Conservation (phyloP, 352 stramenopile species). For the Pythium chondricola region DNA sequence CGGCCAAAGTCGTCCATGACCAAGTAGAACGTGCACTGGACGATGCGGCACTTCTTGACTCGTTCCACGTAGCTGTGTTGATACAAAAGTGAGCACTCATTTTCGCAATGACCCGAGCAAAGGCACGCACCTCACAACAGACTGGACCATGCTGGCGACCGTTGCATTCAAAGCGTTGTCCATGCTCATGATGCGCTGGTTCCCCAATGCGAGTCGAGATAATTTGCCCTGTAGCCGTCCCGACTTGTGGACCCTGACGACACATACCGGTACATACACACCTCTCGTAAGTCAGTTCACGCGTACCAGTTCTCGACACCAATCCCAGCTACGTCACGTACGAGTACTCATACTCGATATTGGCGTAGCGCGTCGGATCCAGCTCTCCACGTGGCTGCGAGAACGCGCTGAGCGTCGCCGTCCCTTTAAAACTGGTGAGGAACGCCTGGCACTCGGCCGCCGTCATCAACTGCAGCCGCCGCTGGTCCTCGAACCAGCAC, state of each 20-base stretch:
- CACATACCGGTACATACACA: not conserved
- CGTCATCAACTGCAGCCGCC: slow-evolving; percentile 42
- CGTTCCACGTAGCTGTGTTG: slow-evolving; percentile 42
- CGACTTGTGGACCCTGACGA: slow-evolving; percentile 48
- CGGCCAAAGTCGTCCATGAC: slow-evolving; percentile 45
- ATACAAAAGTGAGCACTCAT: not conserved
- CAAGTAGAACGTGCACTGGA: slow-evolving; percentile 45
- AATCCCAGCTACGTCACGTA: slow-evolving; percentile 22
- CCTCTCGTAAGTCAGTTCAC: too few relatives aligned
- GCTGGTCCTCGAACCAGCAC: slow-evolving; percentile 63
- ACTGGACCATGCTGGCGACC: slow-evolving; percentile 39
- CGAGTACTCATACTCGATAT: slow-evolving; percentile 73
- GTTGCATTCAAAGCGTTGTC: slow-evolving; percentile 48
- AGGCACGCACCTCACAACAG: slow-evolving; percentile 25
- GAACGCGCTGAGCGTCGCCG: slow-evolving; percentile 47
- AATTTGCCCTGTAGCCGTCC: slow-evolving; percentile 53
- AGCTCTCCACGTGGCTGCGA: slow-evolving; percentile 57
- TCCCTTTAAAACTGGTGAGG: slow-evolving; percentile 35
- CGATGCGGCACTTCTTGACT: slow-evolving; percentile 60
- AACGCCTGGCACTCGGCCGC: slow-evolving; percentile 39
- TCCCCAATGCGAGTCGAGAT: slow-evolving; percentile 55
- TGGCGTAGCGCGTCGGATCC: slow-evolving; percentile 57
- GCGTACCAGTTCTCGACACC: too few relatives aligned
- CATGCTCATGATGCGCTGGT: slow-evolving; percentile 62
- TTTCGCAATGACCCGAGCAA: not conserved